These are phyloP conservation scores for Hyaloscypha hepaticicola DNA, from an alignment of 495 filamentous ascomycete genomes.

Conservation along the genomic window DNA sequence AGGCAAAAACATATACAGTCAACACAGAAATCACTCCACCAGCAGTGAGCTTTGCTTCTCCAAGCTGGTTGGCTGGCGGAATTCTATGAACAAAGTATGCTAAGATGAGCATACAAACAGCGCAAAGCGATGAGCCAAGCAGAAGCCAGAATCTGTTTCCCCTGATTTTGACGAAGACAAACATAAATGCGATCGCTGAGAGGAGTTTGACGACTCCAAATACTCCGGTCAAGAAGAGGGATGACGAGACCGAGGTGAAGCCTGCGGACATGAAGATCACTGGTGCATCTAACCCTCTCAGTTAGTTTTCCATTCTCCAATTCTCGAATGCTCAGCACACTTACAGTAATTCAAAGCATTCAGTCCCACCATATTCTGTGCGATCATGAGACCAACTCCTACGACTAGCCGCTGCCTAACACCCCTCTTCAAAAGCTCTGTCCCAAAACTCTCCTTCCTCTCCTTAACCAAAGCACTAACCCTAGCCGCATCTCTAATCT, in stretches of 20 bases:
- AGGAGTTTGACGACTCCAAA: slow-evolving; percentile 20
- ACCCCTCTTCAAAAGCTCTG: not conserved
- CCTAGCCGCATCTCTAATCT: slow-evolving; percentile 7
- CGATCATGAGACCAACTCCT: slow-evolving; percentile 18
- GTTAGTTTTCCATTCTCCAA: not conserved
- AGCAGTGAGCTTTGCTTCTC: slow-evolving; percentile 1
- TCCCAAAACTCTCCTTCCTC: not conserved
- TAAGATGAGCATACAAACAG: slow-evolving; percentile 11
- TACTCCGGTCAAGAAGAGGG: slow-evolving; percentile 12
- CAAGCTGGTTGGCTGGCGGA: not conserved
- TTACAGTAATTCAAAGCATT: slow-evolving; percentile 19
- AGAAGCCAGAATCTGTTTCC: slow-evolving; percentile 18
- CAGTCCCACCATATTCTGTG: slow-evolving; percentile 21
- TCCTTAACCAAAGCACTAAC: not conserved
- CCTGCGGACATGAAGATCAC: slow-evolving; percentile 21
- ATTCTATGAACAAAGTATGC: slow-evolving; percentile 18
- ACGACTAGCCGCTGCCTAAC: slow-evolving; percentile 4
- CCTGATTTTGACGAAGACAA: slow-evolving; percentile 13
- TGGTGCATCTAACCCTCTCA: slow-evolving; percentile 5
- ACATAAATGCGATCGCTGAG: slow-evolving; percentile 19
- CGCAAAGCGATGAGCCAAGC: slow-evolving; percentile 9
- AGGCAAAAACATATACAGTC: slow-evolving; percentile 18
- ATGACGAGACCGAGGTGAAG: slow-evolving; percentile 16
- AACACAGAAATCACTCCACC: slow-evolving; percentile 19
- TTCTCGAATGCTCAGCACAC: not conserved